Evolutionary conservation across 805 yeast species (phyloP).

Genomic region (Candida gorgasii): DNA sequence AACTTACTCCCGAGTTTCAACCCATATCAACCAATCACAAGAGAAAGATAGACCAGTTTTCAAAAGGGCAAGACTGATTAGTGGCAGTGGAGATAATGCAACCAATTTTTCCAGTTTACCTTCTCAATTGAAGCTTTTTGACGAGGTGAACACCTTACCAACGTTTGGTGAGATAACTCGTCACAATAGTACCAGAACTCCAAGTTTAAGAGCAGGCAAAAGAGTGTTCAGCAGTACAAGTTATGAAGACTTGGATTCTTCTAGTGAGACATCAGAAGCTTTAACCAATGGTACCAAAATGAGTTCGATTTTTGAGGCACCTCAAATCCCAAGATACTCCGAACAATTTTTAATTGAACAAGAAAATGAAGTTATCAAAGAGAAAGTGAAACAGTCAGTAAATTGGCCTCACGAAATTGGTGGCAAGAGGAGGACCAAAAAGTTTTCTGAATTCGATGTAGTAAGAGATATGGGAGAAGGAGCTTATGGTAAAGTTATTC

Average conservation of each 20-base stretch:
- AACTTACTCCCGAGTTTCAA: constrained; percentile 55
- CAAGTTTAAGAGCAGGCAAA: constrained; percentile 4
- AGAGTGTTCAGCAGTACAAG: constrained; percentile 3
- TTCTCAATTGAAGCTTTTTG: constrained; percentile 54
- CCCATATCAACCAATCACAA: neutral
- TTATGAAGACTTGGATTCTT: neutral
- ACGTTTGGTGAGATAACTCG: constrained; percentile 31
- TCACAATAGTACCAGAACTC: constrained; percentile 33
- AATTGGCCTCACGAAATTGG: constrained; percentile 61
- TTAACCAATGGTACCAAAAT: neutral
- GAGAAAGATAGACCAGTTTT: constrained; percentile 10
- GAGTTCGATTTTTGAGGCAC: constrained; percentile 7
- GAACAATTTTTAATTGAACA: constrained; percentile 45
- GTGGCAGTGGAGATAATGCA: constrained; percentile 11
- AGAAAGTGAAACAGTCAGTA: constrained; percentile 34
- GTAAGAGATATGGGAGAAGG: constrained; percentile 90
- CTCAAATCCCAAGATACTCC: constrained; percentile 11
- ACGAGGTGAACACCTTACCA: constrained; percentile 20
- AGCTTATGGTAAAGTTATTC: constrained; percentile 91
- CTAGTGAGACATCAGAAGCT: neutral
- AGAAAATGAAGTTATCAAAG: constrained; percentile 48
- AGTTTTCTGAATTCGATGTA: constrained; percentile 67
- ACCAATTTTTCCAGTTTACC: constrained; percentile 43
- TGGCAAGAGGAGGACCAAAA: constrained; percentile 64
- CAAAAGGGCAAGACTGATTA: constrained; percentile 18